phyloP scores from a whole-genome alignment of 2,329 filamentous ascomycete genomes.

The Colletotrichum tropicale region DNA sequence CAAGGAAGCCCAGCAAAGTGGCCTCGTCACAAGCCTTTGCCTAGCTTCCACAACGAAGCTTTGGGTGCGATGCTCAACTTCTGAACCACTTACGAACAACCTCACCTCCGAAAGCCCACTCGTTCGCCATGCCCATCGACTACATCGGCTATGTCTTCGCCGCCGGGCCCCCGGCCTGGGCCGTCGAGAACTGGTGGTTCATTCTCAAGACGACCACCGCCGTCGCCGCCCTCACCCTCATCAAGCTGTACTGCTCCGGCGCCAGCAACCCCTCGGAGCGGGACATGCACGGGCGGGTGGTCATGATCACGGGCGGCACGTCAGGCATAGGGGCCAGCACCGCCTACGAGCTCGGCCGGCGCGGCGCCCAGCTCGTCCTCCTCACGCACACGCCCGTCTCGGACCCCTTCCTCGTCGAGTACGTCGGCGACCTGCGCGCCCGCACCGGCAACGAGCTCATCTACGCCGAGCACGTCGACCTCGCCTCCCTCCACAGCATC shows the following conservation, averaged over 20 bases:
- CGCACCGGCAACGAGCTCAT: slow-evolving; percentile 84
- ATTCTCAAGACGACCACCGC: slow-evolving; percentile 43
- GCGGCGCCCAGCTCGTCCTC: slow-evolving; percentile 90
- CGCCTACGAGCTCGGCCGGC: slow-evolving; percentile 73
- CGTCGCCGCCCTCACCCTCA: slow-evolving; percentile 42
- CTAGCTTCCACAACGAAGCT: not conserved
- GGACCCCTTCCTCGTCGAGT: slow-evolving; percentile 90
- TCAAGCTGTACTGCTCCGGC: slow-evolving; percentile 81
- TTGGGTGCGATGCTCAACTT: not conserved
- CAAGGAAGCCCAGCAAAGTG: not conserved
- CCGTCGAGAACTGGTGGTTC: slow-evolving; percentile 47
- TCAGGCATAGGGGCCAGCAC: slow-evolving; percentile 87
- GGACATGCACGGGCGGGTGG: slow-evolving; percentile 89
- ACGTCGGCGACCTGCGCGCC: slow-evolving; percentile 84
- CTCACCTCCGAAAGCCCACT: slow-evolving; percentile 15
- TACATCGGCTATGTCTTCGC: slow-evolving; percentile 51
- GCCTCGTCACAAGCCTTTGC: not conserved
- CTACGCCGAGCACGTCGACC: slow-evolving; percentile 93
- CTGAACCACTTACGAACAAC: not conserved
- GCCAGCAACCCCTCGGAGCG: slow-evolving; percentile 76
- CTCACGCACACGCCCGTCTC: slow-evolving; percentile 81
- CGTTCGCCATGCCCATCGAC: slow-evolving; percentile 54
- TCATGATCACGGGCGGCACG: slow-evolving; percentile 93
- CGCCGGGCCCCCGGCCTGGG: slow-evolving; percentile 54
- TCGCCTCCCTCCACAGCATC: slow-evolving; percentile 87